Evolutionary conservation across 2,329 filamentous ascomycete species (phyloP), one percentile per base, ranked within the genome.

Genomic region (Diaporthe batatas): DNA sequence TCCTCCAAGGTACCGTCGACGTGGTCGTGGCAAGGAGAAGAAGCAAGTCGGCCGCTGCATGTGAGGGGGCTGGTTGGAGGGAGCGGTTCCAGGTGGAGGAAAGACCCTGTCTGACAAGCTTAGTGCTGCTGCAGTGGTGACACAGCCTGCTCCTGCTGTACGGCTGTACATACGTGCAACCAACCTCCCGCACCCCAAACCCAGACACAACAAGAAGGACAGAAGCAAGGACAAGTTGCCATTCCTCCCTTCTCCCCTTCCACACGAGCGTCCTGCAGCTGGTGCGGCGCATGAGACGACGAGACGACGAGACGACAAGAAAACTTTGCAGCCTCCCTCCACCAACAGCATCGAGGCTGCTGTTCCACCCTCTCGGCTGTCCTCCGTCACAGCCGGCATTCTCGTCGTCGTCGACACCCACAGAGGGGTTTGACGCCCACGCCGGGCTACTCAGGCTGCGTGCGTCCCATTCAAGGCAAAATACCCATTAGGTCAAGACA

Each of bases 11-110:
- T 36, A 51, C 44, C 62, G 62, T 65, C 44, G 62, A 51, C 44
- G 44, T 65, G 44, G 62, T 65, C 62, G 32, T n/a, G 62, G 62
- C 42, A 49, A 49, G 18, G 34, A 49, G 11, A 65, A 65, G 42
- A 65, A 51, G 62, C 62, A 65, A 65, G 44, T 36, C 44, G 29
- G 6, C 21, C 29, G 18, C 36, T 44, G 16, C 36, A 36, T 6
- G 44, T 51, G 62, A 65, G 62, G 62, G 42, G 44, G 29, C 11
- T 62, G 36, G 44, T 18, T 34, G 25, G 29, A 42, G 34, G 42
- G 59, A 44, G 44, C 39, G 58, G 58, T 29, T 47, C 42, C 42
- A 49, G 39, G 21, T 29, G 49, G 59, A 64, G 59, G 25, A 64
- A 32, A 49, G 42, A 34, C 59, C 59, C 59, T 64, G 59, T 44